Conservation (phyloP, 176 grass and related monocot genomes). For the Musa troglodytarum region DNA sequence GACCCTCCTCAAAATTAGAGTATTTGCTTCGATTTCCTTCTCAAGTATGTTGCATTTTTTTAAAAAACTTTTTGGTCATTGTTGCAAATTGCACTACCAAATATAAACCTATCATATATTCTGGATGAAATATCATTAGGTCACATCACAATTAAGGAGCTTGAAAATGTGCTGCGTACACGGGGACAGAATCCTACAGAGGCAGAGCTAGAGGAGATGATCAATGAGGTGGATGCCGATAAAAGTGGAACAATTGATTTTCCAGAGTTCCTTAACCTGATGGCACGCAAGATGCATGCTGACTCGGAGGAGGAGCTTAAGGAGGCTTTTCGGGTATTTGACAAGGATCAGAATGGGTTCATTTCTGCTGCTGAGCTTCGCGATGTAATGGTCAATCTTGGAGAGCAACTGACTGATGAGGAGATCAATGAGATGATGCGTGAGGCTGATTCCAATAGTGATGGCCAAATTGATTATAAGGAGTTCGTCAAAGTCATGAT, state of each 20-base stretch:
- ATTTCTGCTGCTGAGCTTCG: not conserved
- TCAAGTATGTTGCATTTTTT: not conserved
- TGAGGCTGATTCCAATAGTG: not conserved
- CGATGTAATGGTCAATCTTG: not conserved
- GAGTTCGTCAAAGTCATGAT: conserved; percentile 3
- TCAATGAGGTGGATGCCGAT: not conserved
- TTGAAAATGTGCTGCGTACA: not conserved
- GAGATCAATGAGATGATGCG: too few relatives aligned
- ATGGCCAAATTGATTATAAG: not conserved
- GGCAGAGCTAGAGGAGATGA: not conserved
- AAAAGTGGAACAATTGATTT: not conserved
- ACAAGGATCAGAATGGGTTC: not conserved
- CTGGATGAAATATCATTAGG: not conserved
- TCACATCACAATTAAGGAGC: not conserved
- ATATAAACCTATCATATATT: not conserved
- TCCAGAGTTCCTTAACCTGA: not conserved
- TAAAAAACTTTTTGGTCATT: not conserved
- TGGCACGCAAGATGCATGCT: not conserved
- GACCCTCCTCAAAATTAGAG: too few relatives aligned
- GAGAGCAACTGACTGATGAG: not conserved
- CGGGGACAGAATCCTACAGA: not conserved
- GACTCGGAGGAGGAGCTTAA: not conserved
- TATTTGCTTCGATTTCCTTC: too few relatives aligned
- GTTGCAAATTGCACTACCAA: not conserved
- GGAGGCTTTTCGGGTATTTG: not conserved